Conservation (phyloP, 768 basidiomycete genomes). For the Mycena polygramma region DNA sequence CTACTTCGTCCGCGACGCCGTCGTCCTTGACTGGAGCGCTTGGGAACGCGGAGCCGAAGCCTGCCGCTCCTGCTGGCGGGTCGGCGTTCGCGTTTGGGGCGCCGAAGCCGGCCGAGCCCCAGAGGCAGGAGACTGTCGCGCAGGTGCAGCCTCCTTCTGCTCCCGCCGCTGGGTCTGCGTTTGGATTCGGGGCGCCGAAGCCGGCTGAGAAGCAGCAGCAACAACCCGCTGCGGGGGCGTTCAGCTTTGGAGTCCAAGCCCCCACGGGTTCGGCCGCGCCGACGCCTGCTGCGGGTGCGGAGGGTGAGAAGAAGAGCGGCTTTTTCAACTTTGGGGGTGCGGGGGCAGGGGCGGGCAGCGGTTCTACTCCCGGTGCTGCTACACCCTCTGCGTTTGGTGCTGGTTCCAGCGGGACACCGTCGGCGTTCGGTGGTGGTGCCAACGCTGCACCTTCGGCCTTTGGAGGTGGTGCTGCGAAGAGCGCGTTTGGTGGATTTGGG, state of each 20-base stretch:
- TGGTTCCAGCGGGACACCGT: slow-evolving; percentile 2
- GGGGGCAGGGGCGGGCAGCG: not conserved
- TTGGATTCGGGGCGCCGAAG: not conserved
- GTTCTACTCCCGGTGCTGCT: not conserved
- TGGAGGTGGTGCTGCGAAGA: slow-evolving; percentile 13
- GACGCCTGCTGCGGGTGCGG: slow-evolving; percentile 16
- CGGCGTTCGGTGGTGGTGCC: slow-evolving; percentile 3
- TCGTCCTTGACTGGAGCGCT: slow-evolving; percentile 12
- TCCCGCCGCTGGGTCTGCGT: not conserved
- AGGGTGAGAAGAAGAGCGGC: slow-evolving; percentile 18
- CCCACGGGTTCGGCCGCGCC: not conserved
- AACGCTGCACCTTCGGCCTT: slow-evolving; percentile 1
- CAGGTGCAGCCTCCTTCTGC: not conserved
- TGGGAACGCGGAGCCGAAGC: not conserved
- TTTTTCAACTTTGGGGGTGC: slow-evolving; percentile 11
- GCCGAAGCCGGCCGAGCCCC: not conserved
- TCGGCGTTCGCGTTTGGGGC: not conserved
- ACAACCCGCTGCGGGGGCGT: slow-evolving; percentile 33
- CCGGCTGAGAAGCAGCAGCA: slow-evolving; percentile 34
- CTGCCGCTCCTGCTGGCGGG: not conserved
- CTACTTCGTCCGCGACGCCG: slow-evolving; percentile 33
- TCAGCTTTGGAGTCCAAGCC: slow-evolving; percentile 1
- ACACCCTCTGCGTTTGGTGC: slow-evolving; percentile 4
- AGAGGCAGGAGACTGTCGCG: slow-evolving; percentile 40
- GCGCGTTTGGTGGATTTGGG: slow-evolving; percentile 24